Evolutionary conservation across 306 rosid genomes (phyloP), one percentile per base, ranked within the genome.

Genomic region (Carpinus fangiana): DNA sequence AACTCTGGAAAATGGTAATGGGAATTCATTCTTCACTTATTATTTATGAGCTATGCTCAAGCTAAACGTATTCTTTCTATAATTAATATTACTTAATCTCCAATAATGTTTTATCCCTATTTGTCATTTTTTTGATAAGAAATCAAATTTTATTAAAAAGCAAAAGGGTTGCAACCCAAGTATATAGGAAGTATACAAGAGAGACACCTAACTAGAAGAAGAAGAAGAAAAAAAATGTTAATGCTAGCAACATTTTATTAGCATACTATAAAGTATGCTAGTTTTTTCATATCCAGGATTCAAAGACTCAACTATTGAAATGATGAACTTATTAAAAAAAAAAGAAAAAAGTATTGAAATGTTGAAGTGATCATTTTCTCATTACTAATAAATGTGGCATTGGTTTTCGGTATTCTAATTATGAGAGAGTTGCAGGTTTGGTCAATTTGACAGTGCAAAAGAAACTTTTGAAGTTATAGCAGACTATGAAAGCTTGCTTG

Each of bases 391-490:
- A 57, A 43, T 56, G 52, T 68, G 50, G 78, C 34, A 78, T 43
- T 7, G 7, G 56, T 23, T 71, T 79, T 60, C 70, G 67, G 36
- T 72, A 78, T 60, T 65, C 67, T 85, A 73, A 88, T 76, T 52
- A 20, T 54, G 57, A 73, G 73, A 75, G 79, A 57, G 56, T 81
- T 87, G 92, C 93, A 95, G 99, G 93, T 96, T 93, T 91, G 98
- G 92, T 72, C 99, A 96, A 84, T 96, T 93, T 73, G 99, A 96
- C 85, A 89, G 91, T 76, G 99, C 99, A 76, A 96, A 96, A 84
- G 99, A 96, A 87, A 96, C 97, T 34, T 96, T 96, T 85, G 97
- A 96, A 85, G 96, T 91, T 76, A 93, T 89, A 77, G 86, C 87
- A 23, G 98, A 96, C 85, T 88, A 90, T 16, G 93, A 96, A 82